A percentile compares a stretch with the other conserved stretches of the same genome.
Conservation (phyloP, 1,284 basidiomycete genomes). For the Chondrostereum purpureum region DNA sequence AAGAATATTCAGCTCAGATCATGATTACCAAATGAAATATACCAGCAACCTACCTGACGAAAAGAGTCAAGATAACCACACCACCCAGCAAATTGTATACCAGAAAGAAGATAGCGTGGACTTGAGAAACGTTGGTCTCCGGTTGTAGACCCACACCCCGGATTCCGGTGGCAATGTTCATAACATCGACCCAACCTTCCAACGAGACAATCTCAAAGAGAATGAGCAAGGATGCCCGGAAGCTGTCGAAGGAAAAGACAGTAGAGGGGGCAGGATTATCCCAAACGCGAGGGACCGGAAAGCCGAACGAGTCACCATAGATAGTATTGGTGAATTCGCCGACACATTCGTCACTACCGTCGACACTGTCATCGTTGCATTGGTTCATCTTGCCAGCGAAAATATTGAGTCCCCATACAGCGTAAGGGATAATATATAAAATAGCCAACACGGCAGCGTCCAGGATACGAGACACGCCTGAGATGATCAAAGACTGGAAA, state of each 20-base stretch:
- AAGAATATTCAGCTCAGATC: slow-evolving; percentile 13
- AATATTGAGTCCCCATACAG: slow-evolving; percentile 95
- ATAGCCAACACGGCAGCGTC: slow-evolving; percentile 92
- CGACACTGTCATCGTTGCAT: slow-evolving; percentile 73
- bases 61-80: slow-evolving; percentile 84
- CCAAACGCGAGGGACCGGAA: slow-evolving; percentile 84
- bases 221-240: slow-evolving; percentile 82
- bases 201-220: slow-evolving; percentile 96
- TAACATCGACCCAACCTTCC: slow-evolving; percentile 94
- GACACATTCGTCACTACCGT: slow-evolving; percentile 61
- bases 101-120: slow-evolving; percentile 89
- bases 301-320: slow-evolving; percentile 51
- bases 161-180: slow-evolving; percentile 79
- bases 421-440: slow-evolving; percentile 94
- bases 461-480: slow-evolving; percentile 80
- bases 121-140: slow-evolving; percentile 62
- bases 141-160: slow-evolving; percentile 69
- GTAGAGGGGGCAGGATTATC: slow-evolving; percentile 81
- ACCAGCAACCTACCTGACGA: slow-evolving; percentile 63
- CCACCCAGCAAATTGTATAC: slow-evolving; percentile 92
- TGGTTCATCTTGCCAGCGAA: slow-evolving; percentile 81
- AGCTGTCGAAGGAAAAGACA: slow-evolving; percentile 88
- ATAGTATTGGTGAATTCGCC: slow-evolving; percentile 70
- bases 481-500: slow-evolving; percentile 88
- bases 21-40: slow-evolving; percentile 1